Base-by-base conservation (phyloP, 2,329 filamentous ascomycete species). In the Fusarium lateritium region DNA sequence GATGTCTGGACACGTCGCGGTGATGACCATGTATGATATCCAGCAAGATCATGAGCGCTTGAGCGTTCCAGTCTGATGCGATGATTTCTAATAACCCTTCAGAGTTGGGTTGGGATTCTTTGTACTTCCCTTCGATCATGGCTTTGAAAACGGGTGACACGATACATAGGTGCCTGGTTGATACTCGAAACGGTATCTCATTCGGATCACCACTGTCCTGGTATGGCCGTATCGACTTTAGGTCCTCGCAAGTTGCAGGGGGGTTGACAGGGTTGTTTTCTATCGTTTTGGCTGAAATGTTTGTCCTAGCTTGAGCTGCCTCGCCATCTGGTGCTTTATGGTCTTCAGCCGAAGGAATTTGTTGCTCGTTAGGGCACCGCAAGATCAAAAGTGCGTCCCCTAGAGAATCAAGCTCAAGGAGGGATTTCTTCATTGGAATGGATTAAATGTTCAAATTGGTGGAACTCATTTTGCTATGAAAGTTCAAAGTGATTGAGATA, bases 1-100 rank as follows among this genome's bases (percentile, higher is more conserved):
- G 4, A 0, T 2, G 1, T 17, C 13, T 17, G 2, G 40, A 15
- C 3, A 45, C 24, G 4, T 39, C 14, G 7, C 6, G 2, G 7
- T 61, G 24, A 22, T 58, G 31, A 7, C 31, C 2, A 13, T 39
- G 44, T 33, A 61, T 28, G 2, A 59, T 34, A 1, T 51, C 44
- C 28, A 61, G 44, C 1, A 61, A 2, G 1, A 24, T 15, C 2
- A 59, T 14, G 10, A 61, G 14, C 4, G 31, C 44, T 11, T 14
- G 0, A 7, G 54, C 22, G 9, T 44, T 39, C 53, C 54, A 59
- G 2, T 59, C 54, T 4, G 31, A 28, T 2, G 54, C 3, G 2
- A 3, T 13, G 5, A 51, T 22, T 14, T 61, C 44, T 2, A 59
- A 33, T 2, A 59, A n/a, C 5, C 53, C 57, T 33, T 50, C 3